Conservation (phyloP, 106 monocot species). For the Dioscorea alata region DNA sequence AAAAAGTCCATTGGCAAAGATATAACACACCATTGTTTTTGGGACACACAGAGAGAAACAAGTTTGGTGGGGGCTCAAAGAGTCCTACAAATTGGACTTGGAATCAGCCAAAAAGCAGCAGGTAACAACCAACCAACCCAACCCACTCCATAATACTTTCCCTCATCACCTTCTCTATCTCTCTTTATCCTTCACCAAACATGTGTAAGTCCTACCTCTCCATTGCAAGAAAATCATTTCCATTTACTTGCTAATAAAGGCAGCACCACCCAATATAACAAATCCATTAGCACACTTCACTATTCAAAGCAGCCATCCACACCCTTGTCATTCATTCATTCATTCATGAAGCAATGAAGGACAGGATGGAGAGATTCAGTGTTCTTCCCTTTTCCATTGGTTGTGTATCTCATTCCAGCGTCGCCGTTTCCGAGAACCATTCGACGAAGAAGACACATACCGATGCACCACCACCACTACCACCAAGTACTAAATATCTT, state of each 20-base stretch:
- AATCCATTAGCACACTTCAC: constrained; percentile 11
- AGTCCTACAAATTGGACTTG: constrained; percentile 34
- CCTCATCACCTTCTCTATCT: constrained; percentile 4
- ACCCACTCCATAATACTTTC: constrained; percentile 17
- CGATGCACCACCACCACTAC: constrained; percentile 7
- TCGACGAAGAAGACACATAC: constrained; percentile 25
- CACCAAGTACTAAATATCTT: too few species aligned
- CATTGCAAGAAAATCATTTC: constrained; percentile 13
- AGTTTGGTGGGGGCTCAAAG: constrained; percentile 17
- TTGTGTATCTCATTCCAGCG: constrained; percentile 70
- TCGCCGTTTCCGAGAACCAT: constrained; percentile 30
- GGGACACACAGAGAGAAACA: neutral
- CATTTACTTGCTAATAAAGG: constrained; percentile 41
- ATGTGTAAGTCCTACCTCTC: constrained; percentile 9
- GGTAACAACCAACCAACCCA: constrained; percentile 28
- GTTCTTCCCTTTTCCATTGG: constrained; percentile 65
- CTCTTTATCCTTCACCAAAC: constrained; percentile 18
- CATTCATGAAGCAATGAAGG: constrained; percentile 18
- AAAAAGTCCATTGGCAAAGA: neutral
- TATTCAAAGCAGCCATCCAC: neutral
- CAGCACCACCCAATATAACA: constrained; percentile 15
- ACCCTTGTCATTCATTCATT: neutral
- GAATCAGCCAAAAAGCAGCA: constrained; percentile 22
- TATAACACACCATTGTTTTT: neutral
- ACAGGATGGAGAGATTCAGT: constrained; percentile 48